A percentile compares a stretch with the other conserved stretches of the same genome.
These are phyloP conservation scores for Phytophthora foliorum DNA, from an alignment of 352 stramenopile genomes.

Conservation along the genomic window DNA sequence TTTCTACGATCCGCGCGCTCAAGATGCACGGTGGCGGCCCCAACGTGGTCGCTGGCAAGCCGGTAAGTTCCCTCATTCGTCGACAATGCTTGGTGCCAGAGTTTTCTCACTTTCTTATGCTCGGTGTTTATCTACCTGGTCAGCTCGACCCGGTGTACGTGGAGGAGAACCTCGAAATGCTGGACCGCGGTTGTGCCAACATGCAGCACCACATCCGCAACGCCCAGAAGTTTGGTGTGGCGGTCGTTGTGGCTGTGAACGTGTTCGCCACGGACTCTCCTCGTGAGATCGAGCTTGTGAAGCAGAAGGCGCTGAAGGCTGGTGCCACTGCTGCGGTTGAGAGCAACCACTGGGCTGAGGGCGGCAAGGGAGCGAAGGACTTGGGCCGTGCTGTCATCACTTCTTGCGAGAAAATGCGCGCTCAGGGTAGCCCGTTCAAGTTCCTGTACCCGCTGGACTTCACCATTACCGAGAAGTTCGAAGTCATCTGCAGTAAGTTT, in stretches of 20 bases:
- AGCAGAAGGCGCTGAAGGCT: constrained; percentile 89
- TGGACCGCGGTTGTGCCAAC: constrained; percentile 94
- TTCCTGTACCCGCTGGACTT: constrained; percentile 96
- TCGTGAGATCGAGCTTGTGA: constrained; percentile 95
- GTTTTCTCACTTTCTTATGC: constrained; percentile 1
- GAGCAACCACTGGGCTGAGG: constrained; percentile 89
- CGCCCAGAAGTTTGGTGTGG: constrained; percentile 94
- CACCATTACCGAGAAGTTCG: constrained; percentile 96
- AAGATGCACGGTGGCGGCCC: constrained; percentile 99
- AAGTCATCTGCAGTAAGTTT: constrained; percentile 96
- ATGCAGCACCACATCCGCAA: constrained; percentile 98
- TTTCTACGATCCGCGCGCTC: constrained; percentile 97
- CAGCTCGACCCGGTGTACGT: constrained; percentile 93
- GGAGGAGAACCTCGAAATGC: constrained; percentile 96
- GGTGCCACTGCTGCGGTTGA: constrained; percentile 97
- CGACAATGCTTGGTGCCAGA: not conserved
- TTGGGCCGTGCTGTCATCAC: constrained; percentile 94
- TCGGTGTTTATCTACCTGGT: constrained; percentile 6
- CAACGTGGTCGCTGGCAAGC: constrained; percentile 94
- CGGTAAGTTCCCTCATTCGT: constrained; percentile 56
- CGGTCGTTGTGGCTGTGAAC: constrained; percentile 97
- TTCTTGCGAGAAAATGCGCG: constrained; percentile 89
- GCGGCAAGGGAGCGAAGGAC: constrained; percentile 91
- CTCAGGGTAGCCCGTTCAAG: constrained; percentile 89
- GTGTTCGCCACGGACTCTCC: constrained; percentile 75